These are phyloP conservation scores for Russula sp. DNA, from an alignment of 768 basidiomycete species.

Conservation along the genomic window DNA sequence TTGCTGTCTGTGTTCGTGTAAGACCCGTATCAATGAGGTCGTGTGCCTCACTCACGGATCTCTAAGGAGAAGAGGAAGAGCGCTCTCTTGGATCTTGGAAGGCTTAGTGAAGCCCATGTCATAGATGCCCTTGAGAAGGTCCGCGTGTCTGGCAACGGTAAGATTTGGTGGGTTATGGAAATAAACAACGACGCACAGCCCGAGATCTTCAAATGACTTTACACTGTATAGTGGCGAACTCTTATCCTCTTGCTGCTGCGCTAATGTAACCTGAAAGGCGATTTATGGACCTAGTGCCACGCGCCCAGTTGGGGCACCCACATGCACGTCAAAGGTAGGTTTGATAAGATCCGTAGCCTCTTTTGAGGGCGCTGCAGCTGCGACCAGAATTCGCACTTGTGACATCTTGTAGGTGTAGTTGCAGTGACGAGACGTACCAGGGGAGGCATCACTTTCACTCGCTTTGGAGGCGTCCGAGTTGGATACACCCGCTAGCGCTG, in stretches of 20 bases:
- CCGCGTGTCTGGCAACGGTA: conserved; percentile 51
- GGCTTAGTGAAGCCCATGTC: conserved; percentile 96
- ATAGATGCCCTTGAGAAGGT: conserved; percentile 90
- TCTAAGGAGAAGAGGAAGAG: conserved; percentile 80
- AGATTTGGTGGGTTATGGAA: conserved; percentile 35
- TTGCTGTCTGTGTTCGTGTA: conserved; percentile 56
- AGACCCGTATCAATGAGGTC: background rate
- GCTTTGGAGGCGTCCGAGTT: background rate
- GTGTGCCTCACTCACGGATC: conserved; percentile 61
- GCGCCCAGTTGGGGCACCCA: conserved; percentile 31
- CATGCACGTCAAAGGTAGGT: conserved; percentile 78
- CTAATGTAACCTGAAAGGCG: conserved; percentile 73
- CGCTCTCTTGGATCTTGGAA: conserved; percentile 97
- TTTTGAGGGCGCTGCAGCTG: background rate
- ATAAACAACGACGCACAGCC: conserved; percentile 78
- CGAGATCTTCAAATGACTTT: conserved; percentile 93
- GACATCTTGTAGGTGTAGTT: background rate
- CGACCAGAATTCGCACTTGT: background rate
- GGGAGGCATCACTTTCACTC: background rate
- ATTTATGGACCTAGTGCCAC: background rate
- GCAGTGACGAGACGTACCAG: conserved; percentile 3
- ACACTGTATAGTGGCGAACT: conserved; percentile 93
- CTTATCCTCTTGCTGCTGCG: conserved; percentile 92
- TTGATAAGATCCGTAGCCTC: conserved; percentile 57
- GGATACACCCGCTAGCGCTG: background rate